These are phyloP conservation scores for Pseudocercospora crystallina DNA, from an alignment of 2,329 filamentous ascomycete species.

Conservation along the genomic window DNA sequence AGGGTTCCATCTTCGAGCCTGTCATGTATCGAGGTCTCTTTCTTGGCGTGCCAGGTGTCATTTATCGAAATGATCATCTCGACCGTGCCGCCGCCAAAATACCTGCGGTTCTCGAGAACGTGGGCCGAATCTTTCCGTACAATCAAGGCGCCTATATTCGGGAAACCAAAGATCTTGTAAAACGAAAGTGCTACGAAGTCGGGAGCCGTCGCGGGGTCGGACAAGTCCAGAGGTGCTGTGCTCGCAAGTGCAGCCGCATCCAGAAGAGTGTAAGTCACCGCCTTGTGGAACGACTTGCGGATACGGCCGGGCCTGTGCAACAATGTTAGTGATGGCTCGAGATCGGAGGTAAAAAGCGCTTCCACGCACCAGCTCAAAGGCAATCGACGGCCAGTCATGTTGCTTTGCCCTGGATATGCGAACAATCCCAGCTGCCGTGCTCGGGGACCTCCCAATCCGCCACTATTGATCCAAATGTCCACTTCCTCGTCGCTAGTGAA, in stretches of 20 bases:
- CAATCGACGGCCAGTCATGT: slow-evolving; percentile 41
- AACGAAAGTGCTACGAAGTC: slow-evolving; percentile 63
- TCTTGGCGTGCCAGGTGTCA: slow-evolving; percentile 57
- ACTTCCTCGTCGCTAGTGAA: slow-evolving; percentile 43
- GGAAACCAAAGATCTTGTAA: slow-evolving; percentile 68
- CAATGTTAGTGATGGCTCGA: slow-evolving; percentile 19
- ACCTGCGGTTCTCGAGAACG: slow-evolving; percentile 56
- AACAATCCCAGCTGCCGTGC: slow-evolving; percentile 37
- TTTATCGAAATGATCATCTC: slow-evolving; percentile 58
- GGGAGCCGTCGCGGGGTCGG: slow-evolving; percentile 52
- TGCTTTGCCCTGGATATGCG: slow-evolving; percentile 42
- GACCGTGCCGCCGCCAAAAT: slow-evolving; percentile 69
- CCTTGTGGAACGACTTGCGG: slow-evolving; percentile 35
- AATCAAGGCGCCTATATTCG: slow-evolving; percentile 61
- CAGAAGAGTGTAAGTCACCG: slow-evolving; percentile 51
- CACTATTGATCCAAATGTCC: slow-evolving; percentile 46
- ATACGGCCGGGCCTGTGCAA: slow-evolving; percentile 34
- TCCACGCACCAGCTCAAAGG: slow-evolving; percentile 35
- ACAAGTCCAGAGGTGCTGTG: slow-evolving; percentile 59
- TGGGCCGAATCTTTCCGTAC: slow-evolving; percentile 58
- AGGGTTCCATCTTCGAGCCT: slow-evolving; percentile 67
- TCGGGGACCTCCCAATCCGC: slow-evolving; percentile 31
- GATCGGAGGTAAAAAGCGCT: not conserved
- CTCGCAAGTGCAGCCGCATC: slow-evolving; percentile 67
- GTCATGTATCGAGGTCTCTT: slow-evolving; percentile 56